Percentiles rank a stretch among this genome's conserved stretches.
phyloP scores from a whole-genome alignment of 441 rosid species.

The Capsella rubella region DNA sequence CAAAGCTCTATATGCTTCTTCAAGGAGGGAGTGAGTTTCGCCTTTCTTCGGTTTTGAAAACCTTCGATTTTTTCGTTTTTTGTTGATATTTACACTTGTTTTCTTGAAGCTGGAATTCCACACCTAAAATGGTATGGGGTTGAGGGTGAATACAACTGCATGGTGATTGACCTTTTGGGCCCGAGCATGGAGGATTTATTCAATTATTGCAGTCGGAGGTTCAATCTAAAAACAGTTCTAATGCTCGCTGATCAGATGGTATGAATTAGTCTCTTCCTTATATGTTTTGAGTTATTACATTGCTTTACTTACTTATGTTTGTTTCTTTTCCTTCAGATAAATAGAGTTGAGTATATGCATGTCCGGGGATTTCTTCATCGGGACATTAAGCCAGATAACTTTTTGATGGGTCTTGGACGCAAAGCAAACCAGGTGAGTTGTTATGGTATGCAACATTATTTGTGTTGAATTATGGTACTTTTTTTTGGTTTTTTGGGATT shows the following conservation, averaged over 20 bases:
- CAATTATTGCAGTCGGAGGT: slow-evolving; percentile 92
- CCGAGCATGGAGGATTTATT: slow-evolving; percentile 98
- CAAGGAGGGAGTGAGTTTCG: slow-evolving; percentile 93
- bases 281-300: slow-evolving; percentile 6
- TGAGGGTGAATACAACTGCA: slow-evolving; percentile 87
- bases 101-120: slow-evolving; percentile 87
- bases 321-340: slow-evolving; percentile 50
- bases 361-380: slow-evolving; percentile 85
- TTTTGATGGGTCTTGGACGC: slow-evolving; percentile 83
- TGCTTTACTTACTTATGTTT: neutral
- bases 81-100: slow-evolving; percentile 15
- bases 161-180: slow-evolving; percentile 98
- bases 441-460: slow-evolving; percentile 24
- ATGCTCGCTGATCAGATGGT: slow-evolving; percentile 99
- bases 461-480: slow-evolving; percentile 9
- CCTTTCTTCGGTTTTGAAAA: neutral
- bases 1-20: slow-evolving; percentile 95
- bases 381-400: slow-evolving; percentile 86
- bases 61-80: neutral
- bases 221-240: slow-evolving; percentile 88
- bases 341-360: slow-evolving; percentile 83
- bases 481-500: neutral
- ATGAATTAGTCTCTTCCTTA: slow-evolving; percentile 38
- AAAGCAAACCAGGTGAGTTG: slow-evolving; percentile 76
- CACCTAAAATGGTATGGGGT: slow-evolving; percentile 98